Base-by-base conservation (phyloP, 768 basidiomycete genomes). In the Lactarius psammicola region DNA sequence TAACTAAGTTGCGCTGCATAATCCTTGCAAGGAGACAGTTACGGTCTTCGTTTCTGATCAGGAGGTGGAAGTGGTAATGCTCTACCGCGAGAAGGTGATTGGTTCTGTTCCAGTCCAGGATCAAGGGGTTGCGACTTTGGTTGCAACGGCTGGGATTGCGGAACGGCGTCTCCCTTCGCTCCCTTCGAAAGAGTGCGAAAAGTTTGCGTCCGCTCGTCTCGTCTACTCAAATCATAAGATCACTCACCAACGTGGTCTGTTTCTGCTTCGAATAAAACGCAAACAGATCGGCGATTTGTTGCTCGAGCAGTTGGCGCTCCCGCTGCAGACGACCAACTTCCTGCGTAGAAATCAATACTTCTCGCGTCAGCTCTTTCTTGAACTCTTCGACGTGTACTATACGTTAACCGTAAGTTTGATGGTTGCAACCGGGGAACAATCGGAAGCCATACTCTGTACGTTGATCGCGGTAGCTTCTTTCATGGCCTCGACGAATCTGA, bases 401-500 rank as follows among this genome's bases (percentile, higher is more conserved):
- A 63, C 34, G 40, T 26, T 38, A 46, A 23, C 62, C 31, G 68
- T 69, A 1, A 70, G 60, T 49, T 28, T 26, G 60, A 62, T 65
- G 51, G 44, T 56, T 30, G 34, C 36, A 53, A 34, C 4, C 8
- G 56, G 40, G 56, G 38, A 10, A 34, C 18, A 23, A 36, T 49
- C 4, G 23, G 26, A 10, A 42, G 9, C 65, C 74, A 68, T 75
- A 89, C 91, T 78, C 74, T 91, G 87, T 2, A 95, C 86, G 68
- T 95, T 94, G 70, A 95, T 90, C 1, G 86, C 85, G 0, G 94
- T 95, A 1, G 92, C 94, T 70, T 94, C 90, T 73, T 91, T 91
- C 93, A 95, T 95, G n/a, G 94, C 92, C 71, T 95, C 94, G 6
- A 95, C 90, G 71, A 95, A 95, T 7, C 90, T 81, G 61, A 95